Evolutionary conservation across 768 basidiomycete species (phyloP).

Genomic region (Fibroporia radiculosa): DNA sequence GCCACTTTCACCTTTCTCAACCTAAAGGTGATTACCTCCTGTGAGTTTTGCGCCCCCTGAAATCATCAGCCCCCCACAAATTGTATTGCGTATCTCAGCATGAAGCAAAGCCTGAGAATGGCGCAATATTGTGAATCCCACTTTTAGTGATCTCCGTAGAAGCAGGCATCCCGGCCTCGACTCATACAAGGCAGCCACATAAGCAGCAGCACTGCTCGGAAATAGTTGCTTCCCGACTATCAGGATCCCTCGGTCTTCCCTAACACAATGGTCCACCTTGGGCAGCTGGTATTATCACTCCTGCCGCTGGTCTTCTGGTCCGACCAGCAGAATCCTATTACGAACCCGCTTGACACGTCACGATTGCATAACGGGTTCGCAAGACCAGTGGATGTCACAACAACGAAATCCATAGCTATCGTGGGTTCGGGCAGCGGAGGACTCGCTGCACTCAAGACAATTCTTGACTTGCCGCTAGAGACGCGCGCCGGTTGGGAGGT

Average conservation of each 20-base stretch:
- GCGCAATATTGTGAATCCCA: too few species aligned
- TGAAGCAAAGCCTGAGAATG: too few species aligned
- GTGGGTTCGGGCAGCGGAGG: conserved; percentile 54
- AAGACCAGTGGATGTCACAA: background rate
- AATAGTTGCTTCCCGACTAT: too few species aligned
- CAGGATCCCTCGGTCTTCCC: background rate
- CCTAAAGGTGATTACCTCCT: too few species aligned
- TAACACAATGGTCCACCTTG: background rate
- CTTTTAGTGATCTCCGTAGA: too few species aligned
- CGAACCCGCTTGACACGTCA: background rate
- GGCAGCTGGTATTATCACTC: background rate
- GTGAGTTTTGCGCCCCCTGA: too few species aligned
- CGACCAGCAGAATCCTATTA: background rate
- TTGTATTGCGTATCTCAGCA: too few species aligned
- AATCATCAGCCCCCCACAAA: too few species aligned
- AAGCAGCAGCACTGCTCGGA: too few species aligned
- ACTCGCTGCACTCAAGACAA: conserved; percentile 41
- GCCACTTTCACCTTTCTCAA: too few species aligned
- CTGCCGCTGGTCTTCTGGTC: background rate
- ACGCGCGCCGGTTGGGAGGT: conserved; percentile 34
- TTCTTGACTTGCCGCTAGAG: conserved; percentile 37
- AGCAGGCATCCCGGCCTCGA: too few species aligned
- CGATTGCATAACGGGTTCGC: background rate
- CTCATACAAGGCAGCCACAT: too few species aligned
- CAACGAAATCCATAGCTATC: conserved; percentile 46